Evolutionary conservation across 1,284 basidiomycete genomes (phyloP).

Genomic region (Athelia psychrophila): DNA sequence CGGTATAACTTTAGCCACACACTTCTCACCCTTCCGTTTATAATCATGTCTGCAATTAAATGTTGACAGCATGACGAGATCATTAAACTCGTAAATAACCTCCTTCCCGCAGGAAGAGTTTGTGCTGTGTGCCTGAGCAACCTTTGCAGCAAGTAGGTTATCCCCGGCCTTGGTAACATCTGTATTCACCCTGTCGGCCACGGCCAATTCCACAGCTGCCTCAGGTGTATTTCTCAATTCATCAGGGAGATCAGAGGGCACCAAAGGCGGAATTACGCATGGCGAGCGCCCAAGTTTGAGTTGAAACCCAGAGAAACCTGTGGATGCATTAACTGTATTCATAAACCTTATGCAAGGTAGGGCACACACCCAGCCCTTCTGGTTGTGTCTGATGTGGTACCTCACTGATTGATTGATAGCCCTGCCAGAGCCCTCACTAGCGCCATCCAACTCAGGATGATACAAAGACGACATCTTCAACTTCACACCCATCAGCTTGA

Average conservation of each 20-base stretch:
- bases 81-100: not conserved
- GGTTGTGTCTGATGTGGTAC: not conserved
- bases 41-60: not conserved
- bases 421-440: not conserved
- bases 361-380: not conserved
- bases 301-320: not conserved
- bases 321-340: not conserved
- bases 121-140: not conserved
- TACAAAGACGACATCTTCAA: conserved; percentile 11
- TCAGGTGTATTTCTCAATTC: not conserved
- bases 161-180: not conserved
- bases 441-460: conserved; percentile 12
- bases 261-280: not conserved
- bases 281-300: not conserved
- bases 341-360: not conserved
- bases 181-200: not conserved
- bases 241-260: not conserved
- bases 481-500: conserved; percentile 6
- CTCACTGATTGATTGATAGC: not conserved
- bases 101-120: not conserved
- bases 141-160: not conserved
- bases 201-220: not conserved
- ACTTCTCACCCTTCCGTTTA: not conserved
- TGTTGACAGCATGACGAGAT: not conserved
- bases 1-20: not conserved